Base-by-base conservation (phyloP, 106 monocot genomes). In the Phalaenopsis aphrodite region DNA sequence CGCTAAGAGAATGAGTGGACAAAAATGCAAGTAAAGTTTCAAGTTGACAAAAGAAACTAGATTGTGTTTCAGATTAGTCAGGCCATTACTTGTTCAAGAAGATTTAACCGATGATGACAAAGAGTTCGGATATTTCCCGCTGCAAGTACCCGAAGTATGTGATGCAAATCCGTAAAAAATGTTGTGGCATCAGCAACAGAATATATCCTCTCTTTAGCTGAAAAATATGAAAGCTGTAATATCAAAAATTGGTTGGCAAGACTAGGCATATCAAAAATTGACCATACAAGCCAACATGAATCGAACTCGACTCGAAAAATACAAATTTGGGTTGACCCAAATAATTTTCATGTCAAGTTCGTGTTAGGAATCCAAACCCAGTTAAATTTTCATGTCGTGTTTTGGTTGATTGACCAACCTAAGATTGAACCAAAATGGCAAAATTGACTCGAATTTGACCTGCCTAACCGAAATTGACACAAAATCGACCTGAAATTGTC, bases 81-180 rank as follows among this genome's bases (percentile, higher is more conserved):
- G 18, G 72, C 45, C 41, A 78, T 84, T 88, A 99, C 99, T 76
- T 99, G 99, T 79, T 99, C 99, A 42, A 99, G 82, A 89, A 99
- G 99, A 85, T 86, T 88, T 49, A 99, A 79, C 11, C 99, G 85
- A 42, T 89, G 94, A 78, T 95, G 95, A 73, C 99, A 99, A 46
- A 95, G 75, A 58, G 99, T 95, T 79, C 99, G 83, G 39, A 89
- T 91, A 88, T 95, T 99, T 77, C 99, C 99, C 37, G 88, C 79
- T 76, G 99, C 88, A 84, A 86, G 95, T 39, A 99, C 86, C 41
- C 87, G 76, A 43, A 99, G 95, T 37, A 99, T 89, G 81, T 83
- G 83, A 87, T 99, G 99, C 82, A 99, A 85, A 86, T 99, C 95
- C 73, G 95, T 99, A 75, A 99, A 99, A 80, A 99, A 99, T 4